These are phyloP conservation scores for Phytophthora kernoviae DNA, from an alignment of 352 stramenopile genomes.

Conservation along the genomic window DNA sequence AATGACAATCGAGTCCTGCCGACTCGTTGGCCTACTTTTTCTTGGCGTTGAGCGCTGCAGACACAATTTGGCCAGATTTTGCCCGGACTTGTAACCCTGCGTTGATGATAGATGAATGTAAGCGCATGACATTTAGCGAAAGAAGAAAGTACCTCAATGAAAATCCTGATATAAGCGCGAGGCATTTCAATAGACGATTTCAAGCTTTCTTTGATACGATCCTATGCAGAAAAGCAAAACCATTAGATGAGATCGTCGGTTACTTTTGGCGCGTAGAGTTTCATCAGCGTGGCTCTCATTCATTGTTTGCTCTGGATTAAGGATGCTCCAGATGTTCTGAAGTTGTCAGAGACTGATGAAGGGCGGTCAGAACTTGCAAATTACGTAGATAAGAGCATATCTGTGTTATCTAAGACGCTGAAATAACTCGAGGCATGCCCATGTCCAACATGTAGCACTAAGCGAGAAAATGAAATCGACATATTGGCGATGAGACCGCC, in stretches of 20 bases:
- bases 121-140: not conserved
- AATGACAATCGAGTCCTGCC: conserved; percentile 9
- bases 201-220: conserved; percentile 21
- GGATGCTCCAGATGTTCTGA: conserved; percentile 10
- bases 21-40: conserved; percentile 14
- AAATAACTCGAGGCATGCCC: not conserved
- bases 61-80: conserved; percentile 30
- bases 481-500: not conserved
- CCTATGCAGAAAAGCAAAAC: not conserved
- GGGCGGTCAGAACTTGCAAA: not conserved
- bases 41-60: conserved; percentile 23
- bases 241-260: conserved; percentile 14
- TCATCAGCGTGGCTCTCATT: conserved; percentile 19
- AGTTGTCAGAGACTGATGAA: conserved; percentile 4
- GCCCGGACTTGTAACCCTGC: conserved; percentile 18
- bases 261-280: conserved; percentile 27
- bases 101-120: not conserved
- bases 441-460: not conserved
- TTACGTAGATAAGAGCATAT: conserved; percentile 5
- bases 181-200: conserved; percentile 25
- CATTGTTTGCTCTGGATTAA: conserved; percentile 23
- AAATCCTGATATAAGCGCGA: conserved; percentile 20
- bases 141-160: conserved; percentile 11
- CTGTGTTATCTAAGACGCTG: not conserved
- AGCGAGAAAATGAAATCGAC: not conserved